Percentiles rank a stretch among this genome's conserved stretches.
These are phyloP conservation scores for Combretum micranthum DNA, from an alignment of 345 rosid genomes.

Conservation along the genomic window DNA sequence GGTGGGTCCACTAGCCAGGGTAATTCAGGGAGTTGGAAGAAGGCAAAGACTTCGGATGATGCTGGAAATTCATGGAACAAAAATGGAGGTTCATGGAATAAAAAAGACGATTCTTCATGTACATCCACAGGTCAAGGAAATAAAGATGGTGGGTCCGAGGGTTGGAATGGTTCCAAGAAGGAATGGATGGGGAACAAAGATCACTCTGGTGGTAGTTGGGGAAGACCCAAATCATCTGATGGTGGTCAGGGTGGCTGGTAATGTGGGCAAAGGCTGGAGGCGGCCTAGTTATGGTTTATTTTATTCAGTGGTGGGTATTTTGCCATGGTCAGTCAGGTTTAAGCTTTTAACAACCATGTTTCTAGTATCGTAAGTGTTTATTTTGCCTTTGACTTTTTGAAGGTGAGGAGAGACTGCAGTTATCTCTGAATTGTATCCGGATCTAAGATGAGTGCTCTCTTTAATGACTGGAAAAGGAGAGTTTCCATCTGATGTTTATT, in stretches of 20 bases:
- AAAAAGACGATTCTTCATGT: neutral
- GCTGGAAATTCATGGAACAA: neutral
- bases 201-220: neutral
- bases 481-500: too few species aligned
- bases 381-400: constrained; percentile 1
- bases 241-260: constrained; percentile 3
- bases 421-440: too few species aligned
- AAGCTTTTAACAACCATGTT: neutral
- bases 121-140: constrained; percentile 7
- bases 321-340: neutral
- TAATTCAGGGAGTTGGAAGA: constrained; percentile 4
- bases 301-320: constrained; percentile 10
- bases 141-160: constrained; percentile 11
- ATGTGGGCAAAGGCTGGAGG: neutral
- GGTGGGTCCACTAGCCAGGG: constrained; percentile 2
- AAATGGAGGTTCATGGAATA: constrained; percentile 1
- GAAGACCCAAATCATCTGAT: constrained; percentile 7
- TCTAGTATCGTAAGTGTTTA: neutral
- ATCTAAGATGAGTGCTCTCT: too few species aligned
- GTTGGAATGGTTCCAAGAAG: constrained; percentile 21
- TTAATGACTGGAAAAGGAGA: too few species aligned
- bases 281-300: neutral
- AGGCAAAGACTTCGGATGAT: neutral
- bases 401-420: too few species aligned
- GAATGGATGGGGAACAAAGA: constrained; percentile 5